These are phyloP conservation scores for Chlorophyllum brunneum DNA, from an alignment of 768 basidiomycete genomes.

Conservation along the genomic window DNA sequence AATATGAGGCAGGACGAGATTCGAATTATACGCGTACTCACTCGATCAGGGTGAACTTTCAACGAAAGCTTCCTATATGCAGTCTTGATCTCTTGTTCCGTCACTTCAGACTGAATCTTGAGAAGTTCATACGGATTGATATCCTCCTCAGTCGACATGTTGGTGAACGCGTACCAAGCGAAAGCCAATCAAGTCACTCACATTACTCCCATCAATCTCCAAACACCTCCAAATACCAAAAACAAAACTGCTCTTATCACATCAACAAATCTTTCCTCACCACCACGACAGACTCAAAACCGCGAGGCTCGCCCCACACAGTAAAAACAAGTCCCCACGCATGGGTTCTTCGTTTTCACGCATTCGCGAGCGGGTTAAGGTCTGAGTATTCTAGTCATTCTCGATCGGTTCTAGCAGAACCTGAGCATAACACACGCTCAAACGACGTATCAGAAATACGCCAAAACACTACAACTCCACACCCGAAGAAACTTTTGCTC, in stretches of 20 bases:
- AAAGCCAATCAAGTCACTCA: background rate
- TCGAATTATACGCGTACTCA: slow-evolving; percentile 29
- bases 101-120: slow-evolving; percentile 54
- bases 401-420: slow-evolving; percentile 60
- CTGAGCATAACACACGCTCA: slow-evolving; percentile 46
- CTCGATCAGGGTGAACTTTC: slow-evolving; percentile 86
- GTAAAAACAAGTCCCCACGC: slow-evolving; percentile 20
- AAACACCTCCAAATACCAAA: slow-evolving; percentile 2
- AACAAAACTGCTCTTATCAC: background rate
- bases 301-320: slow-evolving; percentile 65
- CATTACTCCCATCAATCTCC: background rate
- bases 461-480: too few species aligned
- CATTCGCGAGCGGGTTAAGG: slow-evolving; percentile 76
- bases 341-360: slow-evolving; percentile 12
- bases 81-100: slow-evolving; percentile 74
- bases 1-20: slow-evolving; percentile 2
- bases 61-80: slow-evolving; percentile 78
- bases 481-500: slow-evolving; percentile 14
- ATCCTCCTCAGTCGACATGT: slow-evolving; percentile 45
- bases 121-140: slow-evolving; percentile 73
- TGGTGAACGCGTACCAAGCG: background rate
- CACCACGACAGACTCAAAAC: slow-evolving; percentile 46
- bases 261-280: slow-evolving; percentile 5
- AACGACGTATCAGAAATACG: slow-evolving; percentile 70
- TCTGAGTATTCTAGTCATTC: slow-evolving; percentile 71